These are phyloP conservation scores for Didymella arachidicola DNA, from an alignment of 2,329 filamentous ascomycete genomes.

Conservation along the genomic window DNA sequence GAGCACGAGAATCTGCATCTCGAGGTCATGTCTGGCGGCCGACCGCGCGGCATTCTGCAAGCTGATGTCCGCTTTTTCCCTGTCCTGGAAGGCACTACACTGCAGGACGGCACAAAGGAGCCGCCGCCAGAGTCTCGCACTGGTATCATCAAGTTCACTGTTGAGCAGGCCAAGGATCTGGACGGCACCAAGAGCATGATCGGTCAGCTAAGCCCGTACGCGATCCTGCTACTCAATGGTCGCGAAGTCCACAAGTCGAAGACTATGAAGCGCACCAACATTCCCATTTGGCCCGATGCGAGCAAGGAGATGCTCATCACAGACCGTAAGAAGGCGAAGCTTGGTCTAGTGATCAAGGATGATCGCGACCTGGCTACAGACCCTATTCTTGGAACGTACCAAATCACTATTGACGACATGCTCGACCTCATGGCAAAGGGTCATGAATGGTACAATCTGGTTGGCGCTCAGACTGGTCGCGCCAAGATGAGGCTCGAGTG, in stretches of 20 bases:
- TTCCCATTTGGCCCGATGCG: conserved; percentile 93
- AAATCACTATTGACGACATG: conserved; percentile 95
- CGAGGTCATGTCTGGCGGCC: conserved; percentile 84
- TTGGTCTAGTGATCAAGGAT: conserved; percentile 94
- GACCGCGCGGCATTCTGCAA: conserved; percentile 79
- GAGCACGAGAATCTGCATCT: conserved; percentile 85
- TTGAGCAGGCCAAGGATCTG: conserved; percentile 96
- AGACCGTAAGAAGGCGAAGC: conserved; percentile 86
- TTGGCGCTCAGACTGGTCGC: conserved; percentile 80
- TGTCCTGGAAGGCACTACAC: conserved; percentile 75
- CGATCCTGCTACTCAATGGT: conserved; percentile 84
- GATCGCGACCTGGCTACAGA: conserved; percentile 86
- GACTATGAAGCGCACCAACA: conserved; percentile 95
- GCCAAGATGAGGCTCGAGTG: conserved; percentile 92
- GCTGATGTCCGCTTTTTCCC: conserved; percentile 95
- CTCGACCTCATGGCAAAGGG: conserved; percentile 89
- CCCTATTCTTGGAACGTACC: conserved; percentile 86
- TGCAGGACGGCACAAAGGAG: conserved; percentile 78
- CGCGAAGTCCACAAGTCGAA: conserved; percentile 89
- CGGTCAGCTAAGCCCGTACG: conserved; percentile 90
- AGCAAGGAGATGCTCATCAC: conserved; percentile 95
- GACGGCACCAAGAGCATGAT: conserved; percentile 92
- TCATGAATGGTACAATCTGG: conserved; percentile 93
- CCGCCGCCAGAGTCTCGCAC: conserved; percentile 89
- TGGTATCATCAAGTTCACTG: conserved; percentile 89